Evolutionary conservation across 805 yeast species (phyloP), one percentile per base, ranked within the genome.

Genomic region (Teunomyces atbi): DNA sequence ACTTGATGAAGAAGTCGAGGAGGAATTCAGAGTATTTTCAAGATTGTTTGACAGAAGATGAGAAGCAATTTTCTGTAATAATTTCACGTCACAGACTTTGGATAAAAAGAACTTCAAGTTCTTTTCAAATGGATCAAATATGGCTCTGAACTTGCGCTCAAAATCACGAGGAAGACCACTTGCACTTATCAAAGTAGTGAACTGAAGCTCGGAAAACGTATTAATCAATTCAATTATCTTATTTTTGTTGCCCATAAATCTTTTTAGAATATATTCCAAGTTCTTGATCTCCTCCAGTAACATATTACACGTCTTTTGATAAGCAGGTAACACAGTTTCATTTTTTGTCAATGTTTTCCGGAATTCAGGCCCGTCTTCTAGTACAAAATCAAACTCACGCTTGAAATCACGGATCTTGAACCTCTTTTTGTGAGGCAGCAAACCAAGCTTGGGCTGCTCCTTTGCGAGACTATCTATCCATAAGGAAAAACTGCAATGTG

Each of bases 291-390:
- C 76, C 6, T 71, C 74, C 7, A 57, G 58, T 7, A 71, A 46
- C 8, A 41, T 44, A 4, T 48, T 42, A 40, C 61, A 57, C 4
- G 57, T 53, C 28, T 57, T 60, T 35, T 58, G 63, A 45, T 68
- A 62, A 6, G 44, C 38, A 0, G 73, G 71, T 5, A 69, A 48
- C 3, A 53, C 49, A 11, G 55, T 47, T 49, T 72, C 76, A 47
- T 68, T 66, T n/a, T 51, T 54, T 6, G 50, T 51, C 34, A 73
- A 57, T 4, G 63, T 48, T 16, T 55, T 63, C 21, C 77, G 52
- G 44, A 72, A 71, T 41, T 70, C 74, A 4, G 77, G 77, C 0
- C 77, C 77, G 50, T 73, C 77, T 39, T 71, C 73, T 13, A 69
- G 56, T 30, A 57, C 61, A 46, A 71, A 70, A 28, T 51, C 59